Percentiles rank a stretch among this genome's conserved stretches.
Conservation (phyloP, 176 grass and related monocot species). For the Avena sativa region DNA sequence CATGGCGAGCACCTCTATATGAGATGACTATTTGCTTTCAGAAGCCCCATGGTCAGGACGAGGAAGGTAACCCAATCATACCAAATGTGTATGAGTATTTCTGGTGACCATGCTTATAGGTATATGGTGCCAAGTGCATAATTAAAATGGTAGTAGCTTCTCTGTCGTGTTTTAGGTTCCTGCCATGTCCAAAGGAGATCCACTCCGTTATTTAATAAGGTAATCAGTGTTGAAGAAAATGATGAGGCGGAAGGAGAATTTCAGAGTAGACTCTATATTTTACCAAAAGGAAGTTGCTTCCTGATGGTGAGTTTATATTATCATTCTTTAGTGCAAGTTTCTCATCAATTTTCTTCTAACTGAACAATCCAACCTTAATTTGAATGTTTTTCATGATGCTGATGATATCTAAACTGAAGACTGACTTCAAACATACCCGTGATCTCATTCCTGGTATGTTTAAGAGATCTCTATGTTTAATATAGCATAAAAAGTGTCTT, state of each 20-base stretch:
- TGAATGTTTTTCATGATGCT: conserved; percentile 44
- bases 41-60: conserved; percentile 16
- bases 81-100: background rate
- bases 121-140: conserved; percentile 24
- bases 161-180: conserved; percentile 47
- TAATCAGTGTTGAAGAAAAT: conserved; percentile 56
- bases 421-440: conserved; percentile 69
- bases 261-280: conserved; percentile 59
- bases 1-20: conserved; percentile 74
- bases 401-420: conserved; percentile 59
- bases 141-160: conserved; percentile 24
- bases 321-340: conserved; percentile 13
- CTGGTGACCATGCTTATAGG: conserved; percentile 10
- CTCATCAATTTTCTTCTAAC: conserved; percentile 29
- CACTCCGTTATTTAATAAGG: conserved; percentile 69
- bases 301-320: conserved; percentile 65
- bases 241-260: conserved; percentile 72
- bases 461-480: background rate
- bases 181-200: conserved; percentile 42
- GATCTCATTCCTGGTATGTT: conserved; percentile 79
- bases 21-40: conserved; percentile 66
- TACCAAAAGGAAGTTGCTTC: conserved; percentile 76
- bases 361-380: conserved; percentile 21
- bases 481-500: background rate
- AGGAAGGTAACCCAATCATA: conserved; percentile 54